A percentile compares a stretch with the other conserved stretches of the same genome.
phyloP scores from a whole-genome alignment of 2,329 filamentous ascomycete genomes.

The Akanthomyces dipterigenus region DNA sequence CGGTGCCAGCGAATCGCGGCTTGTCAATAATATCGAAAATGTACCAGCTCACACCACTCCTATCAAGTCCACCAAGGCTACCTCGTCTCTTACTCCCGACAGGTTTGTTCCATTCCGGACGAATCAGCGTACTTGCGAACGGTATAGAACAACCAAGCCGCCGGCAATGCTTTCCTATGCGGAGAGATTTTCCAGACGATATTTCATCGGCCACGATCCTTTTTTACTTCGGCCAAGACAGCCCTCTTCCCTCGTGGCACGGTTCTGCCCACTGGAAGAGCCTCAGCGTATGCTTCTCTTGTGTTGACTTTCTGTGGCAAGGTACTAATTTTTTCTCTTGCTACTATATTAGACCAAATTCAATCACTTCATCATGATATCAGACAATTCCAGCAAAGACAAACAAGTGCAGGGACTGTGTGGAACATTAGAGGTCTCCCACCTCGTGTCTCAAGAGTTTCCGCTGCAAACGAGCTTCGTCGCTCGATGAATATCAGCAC shows the following conservation, averaged over 20 bases:
- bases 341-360: background rate
- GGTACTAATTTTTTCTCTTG: background rate
- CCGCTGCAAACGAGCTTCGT: background rate
- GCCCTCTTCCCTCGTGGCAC: background rate
- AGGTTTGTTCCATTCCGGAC: constrained; percentile 45
- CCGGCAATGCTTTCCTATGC: constrained; percentile 33
- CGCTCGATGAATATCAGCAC: background rate
- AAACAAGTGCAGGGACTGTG: constrained; percentile 61
- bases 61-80: background rate
- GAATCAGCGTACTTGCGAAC: constrained; percentile 31
- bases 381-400: constrained; percentile 24
- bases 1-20: background rate
- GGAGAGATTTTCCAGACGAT: constrained; percentile 40
- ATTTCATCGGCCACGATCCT: constrained; percentile 33
- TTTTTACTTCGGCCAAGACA: constrained; percentile 25
- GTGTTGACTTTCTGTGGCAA: background rate
- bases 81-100: constrained; percentile 30
- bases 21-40: background rate
- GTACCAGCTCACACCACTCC: background rate
- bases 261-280: background rate
- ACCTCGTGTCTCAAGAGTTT: constrained; percentile 44
- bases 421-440: constrained; percentile 72
- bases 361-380: background rate
- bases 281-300: background rate
- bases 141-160: constrained; percentile 39